Evolutionary conservation across 2,329 filamentous ascomycete genomes (phyloP), one percentile per base, ranked within the genome.

Genomic region (Colletotrichum godetiae): DNA sequence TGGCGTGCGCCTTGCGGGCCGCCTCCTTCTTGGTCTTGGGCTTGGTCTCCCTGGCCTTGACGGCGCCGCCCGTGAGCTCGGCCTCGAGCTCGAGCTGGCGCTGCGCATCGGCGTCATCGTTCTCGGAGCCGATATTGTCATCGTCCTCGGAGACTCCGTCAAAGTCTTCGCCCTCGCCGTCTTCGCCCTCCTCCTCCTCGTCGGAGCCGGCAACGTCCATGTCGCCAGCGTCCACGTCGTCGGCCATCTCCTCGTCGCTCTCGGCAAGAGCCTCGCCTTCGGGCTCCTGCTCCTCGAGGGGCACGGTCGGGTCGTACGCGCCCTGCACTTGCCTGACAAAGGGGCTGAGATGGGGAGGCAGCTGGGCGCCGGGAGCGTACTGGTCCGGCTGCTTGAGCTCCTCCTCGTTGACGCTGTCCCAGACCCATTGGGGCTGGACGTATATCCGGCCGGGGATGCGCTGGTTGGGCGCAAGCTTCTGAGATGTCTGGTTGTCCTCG

Each of bases 361-460:
- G 88, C 77, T 94, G 92, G 22, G 95, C 93, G 22, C 97, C 97
- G 2, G 97, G 97, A 0, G 93, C 94, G 79, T 99, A 99, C 46
- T 95, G 84, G 80, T 98, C 95, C 37, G 95, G 91, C 76, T 93
- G 90, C 81, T 98, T 92, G 68, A 99, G 86, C 83, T 96, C 95
- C 75, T 95, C 94, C 58, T 97, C 94, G 81, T 99, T 99, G 81
- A 98, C 86, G 79, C 94, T 96, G 80, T 99, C 97, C 97, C 97
- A 99, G 4, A 99, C 92, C 96, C 97, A 99, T 82, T 99, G 97
- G 24, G 97, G 97, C 85, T 99, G 97, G 68, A 99, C 86, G 78
- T 99, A 99, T 75, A 92, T 95, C 76, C 97, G 90, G 46, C 96
- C 96, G n/a, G 96, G 95, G 74, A 98, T 93, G 74, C 95, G 91